Percentiles rank a stretch among this genome's conserved stretches.
phyloP scores from a whole-genome alignment of 192 early-diverging fungal species.

The Linnemannia elongata region DNA sequence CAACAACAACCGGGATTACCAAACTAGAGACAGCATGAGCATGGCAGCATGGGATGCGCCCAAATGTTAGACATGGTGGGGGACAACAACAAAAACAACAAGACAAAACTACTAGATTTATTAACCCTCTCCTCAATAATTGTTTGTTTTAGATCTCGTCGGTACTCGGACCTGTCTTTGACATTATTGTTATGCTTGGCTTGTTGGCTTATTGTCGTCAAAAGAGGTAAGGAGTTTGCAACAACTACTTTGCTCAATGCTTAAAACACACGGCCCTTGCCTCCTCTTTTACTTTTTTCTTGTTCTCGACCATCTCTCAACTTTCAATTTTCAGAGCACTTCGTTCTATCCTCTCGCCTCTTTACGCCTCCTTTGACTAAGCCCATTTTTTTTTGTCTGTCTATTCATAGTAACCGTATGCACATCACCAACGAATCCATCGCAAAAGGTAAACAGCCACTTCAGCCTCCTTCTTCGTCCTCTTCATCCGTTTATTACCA shows the following conservation, averaged over 20 bases:
- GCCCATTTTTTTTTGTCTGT: background rate
- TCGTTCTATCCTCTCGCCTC: background rate
- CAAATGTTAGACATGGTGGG: background rate
- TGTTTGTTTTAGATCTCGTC: conserved; percentile 40
- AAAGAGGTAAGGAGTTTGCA: conserved; percentile 33
- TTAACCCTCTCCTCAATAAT: background rate
- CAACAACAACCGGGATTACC: background rate
- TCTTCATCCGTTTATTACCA: no score
- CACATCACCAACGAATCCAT: conserved; percentile 51
- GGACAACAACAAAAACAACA: background rate
- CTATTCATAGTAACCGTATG: conserved; percentile 40
- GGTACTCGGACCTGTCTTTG: conserved; percentile 45
- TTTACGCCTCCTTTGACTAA: background rate
- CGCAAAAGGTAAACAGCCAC: conserved; percentile 43
- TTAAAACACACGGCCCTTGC: background rate
- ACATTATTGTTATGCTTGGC: conserved; percentile 52
- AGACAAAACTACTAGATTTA: background rate
- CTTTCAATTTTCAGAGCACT: background rate
- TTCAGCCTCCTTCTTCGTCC: no score
- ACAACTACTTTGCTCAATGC: no score
- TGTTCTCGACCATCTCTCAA: background rate
- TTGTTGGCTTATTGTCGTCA: conserved; percentile 46
- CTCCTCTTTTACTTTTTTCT: background rate
- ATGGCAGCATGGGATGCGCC: background rate
- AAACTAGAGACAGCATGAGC: background rate